Evolutionary conservation across 2,329 filamentous ascomycete genomes (phyloP), one percentile per base, ranked within the genome.

Genomic region (Fusarium cyanostomum): DNA sequence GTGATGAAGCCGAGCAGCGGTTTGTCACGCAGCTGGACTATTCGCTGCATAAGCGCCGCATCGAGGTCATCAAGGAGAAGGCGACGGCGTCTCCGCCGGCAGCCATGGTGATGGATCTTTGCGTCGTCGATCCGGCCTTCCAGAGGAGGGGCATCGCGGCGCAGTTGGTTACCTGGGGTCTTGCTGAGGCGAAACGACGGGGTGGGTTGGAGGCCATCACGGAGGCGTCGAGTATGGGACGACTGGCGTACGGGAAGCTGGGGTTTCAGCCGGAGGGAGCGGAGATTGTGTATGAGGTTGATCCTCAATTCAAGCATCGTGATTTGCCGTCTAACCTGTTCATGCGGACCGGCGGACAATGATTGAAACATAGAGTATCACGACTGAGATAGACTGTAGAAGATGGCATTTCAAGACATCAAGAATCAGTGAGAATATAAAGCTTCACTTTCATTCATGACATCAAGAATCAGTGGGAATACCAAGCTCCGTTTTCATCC

Each of bases 51-150:
- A 75, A 72, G 56, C 76, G 75, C 1, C 79, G 83, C 10, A 70
- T 78, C 9, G 76, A 79, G 46, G 73, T 79, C 3, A 73, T 81
- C 28, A 72, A 71, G 51, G 74, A 79, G 46, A 81, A 81, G 44
- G 75, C 77, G 3, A 48, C 43, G 1, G 72, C 73, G 2, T 63
- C 68, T 4, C 75, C 74, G 4, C 82, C 84, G 0, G 79, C 84
- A 0, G 74, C 82, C 3, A 79, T 86, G 68, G 78, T 79, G 1
- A 74, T 88, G 52, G 80, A 84, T 51, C 59, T 83, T 3, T 85
- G 83, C 57, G 80, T 74, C 13, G 84, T 86, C 6, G 78, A 86
- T 57, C 84, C 85, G 1, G 73, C 68, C 0, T 85, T 81, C 52
- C 85, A 87, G 67, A 75, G 84, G 10, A 71, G 69, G n/a, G 81